Evolutionary conservation across 1,284 basidiomycete species (phyloP), one percentile per base, ranked within the genome.

Genomic region (Sanghuangporus weigelae): DNA sequence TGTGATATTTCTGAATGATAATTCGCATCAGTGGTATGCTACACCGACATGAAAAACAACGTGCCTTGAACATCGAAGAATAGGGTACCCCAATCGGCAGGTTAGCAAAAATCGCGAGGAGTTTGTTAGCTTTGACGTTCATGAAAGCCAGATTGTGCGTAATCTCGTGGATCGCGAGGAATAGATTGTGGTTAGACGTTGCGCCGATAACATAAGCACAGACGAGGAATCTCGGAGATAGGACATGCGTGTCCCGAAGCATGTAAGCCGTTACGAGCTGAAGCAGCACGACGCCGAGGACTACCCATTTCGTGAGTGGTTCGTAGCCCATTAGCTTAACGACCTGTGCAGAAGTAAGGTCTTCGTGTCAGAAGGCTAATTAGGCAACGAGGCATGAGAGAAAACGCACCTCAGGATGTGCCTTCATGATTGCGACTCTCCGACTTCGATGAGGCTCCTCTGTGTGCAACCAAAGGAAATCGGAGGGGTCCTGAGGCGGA

Each of bases 121-220:
- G 71, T 71, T 96, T 95, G 78, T 99, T 99, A 5, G 90, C 84
- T 49, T 79, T 79, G 55, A 98, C 86, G 35, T 90, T 82, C 68
- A 84, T 85, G 79, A 98, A 99, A 2, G 95, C 96, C 40, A 99
- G 83, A 73, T 98, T 98, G 76, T 99, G 96, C 1, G 96, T 98
- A 69, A 99, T 98, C 73, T 99, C 96, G 74, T 99, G 96, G 63
- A 99, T 97, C 26, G 96, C 95, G 44, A 99, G 83, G 76, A 99
- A 99, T 35, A 95, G 84, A 75, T 99, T 98, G 73, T 99, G 96
- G 77, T 98, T 99, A 16, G 92, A 90, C 0, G 96, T 98, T 3
- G 94, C 97, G 4, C 96, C 96, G 60, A 99, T 82, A 7, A 79
- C 80, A 73, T 98, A 99, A 0, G 96, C 94, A 8, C 82, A 80